Evolutionary conservation across 1,284 basidiomycete genomes (phyloP).

Genomic region (Ustilago cynodontis): DNA sequence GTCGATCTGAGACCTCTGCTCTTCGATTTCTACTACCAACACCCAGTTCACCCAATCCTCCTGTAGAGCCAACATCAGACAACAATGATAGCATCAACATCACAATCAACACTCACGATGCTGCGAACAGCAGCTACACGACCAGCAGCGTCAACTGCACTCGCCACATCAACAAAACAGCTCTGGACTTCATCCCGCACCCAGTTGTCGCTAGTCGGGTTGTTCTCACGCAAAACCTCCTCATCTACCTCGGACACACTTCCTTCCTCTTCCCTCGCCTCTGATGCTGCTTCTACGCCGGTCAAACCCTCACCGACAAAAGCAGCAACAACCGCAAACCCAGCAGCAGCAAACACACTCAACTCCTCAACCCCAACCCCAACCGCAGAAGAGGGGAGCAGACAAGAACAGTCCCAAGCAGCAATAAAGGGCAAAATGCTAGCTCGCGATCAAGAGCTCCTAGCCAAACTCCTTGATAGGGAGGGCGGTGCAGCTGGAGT

Average conservation of each 20-base stretch:
- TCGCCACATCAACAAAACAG: not conserved
- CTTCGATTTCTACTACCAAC: not conserved
- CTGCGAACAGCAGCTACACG: not conserved
- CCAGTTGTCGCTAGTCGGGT: not conserved
- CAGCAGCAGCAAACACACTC: not conserved
- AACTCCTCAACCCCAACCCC: not conserved
- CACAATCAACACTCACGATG: not conserved
- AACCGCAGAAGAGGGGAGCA: not conserved
- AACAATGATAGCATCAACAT: not conserved
- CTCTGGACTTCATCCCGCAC: not conserved
- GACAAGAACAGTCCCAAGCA: not conserved
- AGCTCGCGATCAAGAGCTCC: slow-evolving; percentile 46
- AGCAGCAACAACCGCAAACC: not conserved
- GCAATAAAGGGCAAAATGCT: slow-evolving; percentile 28
- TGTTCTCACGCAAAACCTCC: slow-evolving; percentile 2
- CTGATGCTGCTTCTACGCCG: not conserved
- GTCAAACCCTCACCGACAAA: not conserved
- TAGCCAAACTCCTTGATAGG: slow-evolving; percentile 46
- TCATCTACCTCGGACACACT: not conserved
- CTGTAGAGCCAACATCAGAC: too few relatives aligned
- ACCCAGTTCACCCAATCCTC: too few relatives aligned
- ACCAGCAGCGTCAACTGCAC: not conserved
- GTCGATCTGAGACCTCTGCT: not conserved
- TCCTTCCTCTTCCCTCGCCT: too few relatives aligned
- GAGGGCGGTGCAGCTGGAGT: slow-evolving; percentile 49